These are phyloP conservation scores for Mucor velutinosus DNA, from an alignment of 371 early-diverging fungal genomes.

Conservation along the genomic window DNA sequence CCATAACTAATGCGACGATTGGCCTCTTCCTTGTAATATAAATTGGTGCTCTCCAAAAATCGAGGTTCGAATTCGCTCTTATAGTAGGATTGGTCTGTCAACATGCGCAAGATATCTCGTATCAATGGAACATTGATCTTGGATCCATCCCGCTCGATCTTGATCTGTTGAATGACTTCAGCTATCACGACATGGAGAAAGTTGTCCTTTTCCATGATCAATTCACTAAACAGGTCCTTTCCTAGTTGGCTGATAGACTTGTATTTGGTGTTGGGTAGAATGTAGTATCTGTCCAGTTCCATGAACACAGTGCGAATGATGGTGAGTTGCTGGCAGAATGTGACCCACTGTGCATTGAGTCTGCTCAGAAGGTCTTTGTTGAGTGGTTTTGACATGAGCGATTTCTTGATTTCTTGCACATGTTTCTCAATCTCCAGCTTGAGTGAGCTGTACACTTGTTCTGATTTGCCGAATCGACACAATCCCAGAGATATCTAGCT, in stretches of 20 bases:
- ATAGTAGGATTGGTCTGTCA: constrained; percentile 78
- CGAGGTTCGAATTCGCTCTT: constrained; percentile 64
- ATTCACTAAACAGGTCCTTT: constrained; percentile 17
- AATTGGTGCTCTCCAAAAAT: constrained; percentile 64
- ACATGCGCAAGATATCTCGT: constrained; percentile 73
- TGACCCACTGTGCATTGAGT: constrained; percentile 52
- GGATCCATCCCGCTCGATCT: constrained; percentile 47
- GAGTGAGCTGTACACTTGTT: constrained; percentile 65
- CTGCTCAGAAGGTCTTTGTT: neutral
- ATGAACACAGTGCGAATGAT: constrained; percentile 85
- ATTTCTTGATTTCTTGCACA: neutral
- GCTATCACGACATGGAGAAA: constrained; percentile 8
- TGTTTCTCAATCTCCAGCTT: constrained; percentile 54
- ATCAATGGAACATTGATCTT: constrained; percentile 59
- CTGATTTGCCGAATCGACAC: constrained; percentile 77
- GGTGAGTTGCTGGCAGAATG: constrained; percentile 26
- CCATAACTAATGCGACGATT: constrained; percentile 46
- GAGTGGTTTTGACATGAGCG: neutral
- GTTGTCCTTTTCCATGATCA: constrained; percentile 7
- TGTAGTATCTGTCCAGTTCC: constrained; percentile 90
- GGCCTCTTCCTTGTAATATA: constrained; percentile 72
- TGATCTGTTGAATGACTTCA: constrained; percentile 13
- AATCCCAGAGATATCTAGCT: constrained; percentile 68
- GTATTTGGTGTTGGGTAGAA: constrained; percentile 69
- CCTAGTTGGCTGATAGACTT: constrained; percentile 53